Conservation (phyloP, 129 eudicot genomes). For the Arctium minus region DNA sequence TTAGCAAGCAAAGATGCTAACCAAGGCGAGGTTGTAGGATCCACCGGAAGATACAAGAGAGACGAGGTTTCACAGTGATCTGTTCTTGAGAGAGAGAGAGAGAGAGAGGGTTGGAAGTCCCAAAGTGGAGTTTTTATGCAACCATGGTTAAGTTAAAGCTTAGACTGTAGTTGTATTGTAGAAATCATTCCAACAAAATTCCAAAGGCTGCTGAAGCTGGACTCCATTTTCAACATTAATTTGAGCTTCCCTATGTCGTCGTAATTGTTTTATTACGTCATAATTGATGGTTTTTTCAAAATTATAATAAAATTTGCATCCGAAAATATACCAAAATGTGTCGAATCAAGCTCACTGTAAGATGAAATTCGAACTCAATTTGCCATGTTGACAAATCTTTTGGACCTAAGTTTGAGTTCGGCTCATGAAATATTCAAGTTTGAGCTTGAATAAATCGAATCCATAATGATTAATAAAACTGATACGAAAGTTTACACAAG, state of each 20-base stretch:
- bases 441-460: not conserved
- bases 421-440: not conserved
- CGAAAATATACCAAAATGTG: not conserved
- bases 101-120: not conserved
- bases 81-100: conserved; percentile 8
- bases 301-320: not conserved
- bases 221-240: conserved; percentile 20
- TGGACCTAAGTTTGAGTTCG: not conserved
- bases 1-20: conserved; percentile 11
- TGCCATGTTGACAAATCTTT: too few species aligned
- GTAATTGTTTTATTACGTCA: too few species aligned
- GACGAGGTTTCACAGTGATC: conserved; percentile 30
- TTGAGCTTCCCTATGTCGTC: not conserved
- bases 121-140: not conserved
- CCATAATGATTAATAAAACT: too few species aligned
- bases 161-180: not conserved
- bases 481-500: too few species aligned
- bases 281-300: too few species aligned
- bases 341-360: not conserved
- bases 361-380: too few species aligned
- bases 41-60: conserved; percentile 11
- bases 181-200: not conserved
- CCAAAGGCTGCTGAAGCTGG: conserved; percentile 18
- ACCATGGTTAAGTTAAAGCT: conserved; percentile 20
- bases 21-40: conserved; percentile 14